Evolutionary conservation across 2,329 filamentous ascomycete species (phyloP).

Genomic region (Trichophyton benhamiae): DNA sequence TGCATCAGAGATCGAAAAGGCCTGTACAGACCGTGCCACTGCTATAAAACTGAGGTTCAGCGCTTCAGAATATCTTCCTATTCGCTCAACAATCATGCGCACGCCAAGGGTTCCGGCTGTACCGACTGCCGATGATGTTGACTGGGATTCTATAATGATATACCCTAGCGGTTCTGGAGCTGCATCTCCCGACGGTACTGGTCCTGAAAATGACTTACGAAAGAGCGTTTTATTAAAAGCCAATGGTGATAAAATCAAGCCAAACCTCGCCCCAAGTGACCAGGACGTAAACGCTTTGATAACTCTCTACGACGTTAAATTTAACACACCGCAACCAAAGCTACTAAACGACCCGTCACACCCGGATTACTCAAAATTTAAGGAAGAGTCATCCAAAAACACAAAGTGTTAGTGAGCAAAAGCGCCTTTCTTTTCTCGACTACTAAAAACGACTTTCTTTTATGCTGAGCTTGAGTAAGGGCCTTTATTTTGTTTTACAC

Average conservation of each 20-base stretch:
- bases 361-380: too few relatives aligned
- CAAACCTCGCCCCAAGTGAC: not conserved
- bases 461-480: too few relatives aligned
- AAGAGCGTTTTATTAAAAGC: not conserved
- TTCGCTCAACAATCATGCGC: too few relatives aligned
- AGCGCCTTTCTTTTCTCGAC: too few relatives aligned
- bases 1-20: not conserved
- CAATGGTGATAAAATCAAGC: not conserved
- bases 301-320: not conserved
- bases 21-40: not conserved
- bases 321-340: too few relatives aligned
- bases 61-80: not conserved
- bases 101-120: too few relatives aligned
- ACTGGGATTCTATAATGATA: not conserved
- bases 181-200: too few relatives aligned
- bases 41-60: not conserved
- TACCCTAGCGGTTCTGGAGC: not conserved
- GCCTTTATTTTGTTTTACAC: too few relatives aligned
- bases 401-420: too few relatives aligned
- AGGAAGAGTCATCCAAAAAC: too few relatives aligned
- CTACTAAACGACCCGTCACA: too few relatives aligned
- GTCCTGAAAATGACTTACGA: not conserved
- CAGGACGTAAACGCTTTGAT: not conserved
- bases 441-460: too few relatives aligned
- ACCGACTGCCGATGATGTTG: not conserved